Conservation (phyloP, 2,329 filamentous ascomycete species). For the Apiospora marii region DNA sequence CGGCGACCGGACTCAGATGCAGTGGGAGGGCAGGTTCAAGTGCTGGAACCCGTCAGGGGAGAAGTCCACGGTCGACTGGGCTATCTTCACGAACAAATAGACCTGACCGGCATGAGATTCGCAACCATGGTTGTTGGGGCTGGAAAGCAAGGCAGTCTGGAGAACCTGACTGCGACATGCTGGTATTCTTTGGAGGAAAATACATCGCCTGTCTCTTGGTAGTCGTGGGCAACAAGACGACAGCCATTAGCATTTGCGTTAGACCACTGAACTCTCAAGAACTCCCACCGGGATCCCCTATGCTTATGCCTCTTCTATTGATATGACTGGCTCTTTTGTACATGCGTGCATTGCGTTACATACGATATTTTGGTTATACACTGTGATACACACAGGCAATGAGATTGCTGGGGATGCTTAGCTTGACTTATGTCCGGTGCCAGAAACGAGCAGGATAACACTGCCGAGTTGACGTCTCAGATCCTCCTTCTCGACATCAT, state of each 20-base stretch:
- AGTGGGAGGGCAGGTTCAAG: constrained; percentile 23
- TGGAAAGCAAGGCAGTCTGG: neutral
- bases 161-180: neutral
- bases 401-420: neutral
- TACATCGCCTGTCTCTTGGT: neutral
- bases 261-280: too few relatives aligned
- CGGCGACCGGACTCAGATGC: neutral
- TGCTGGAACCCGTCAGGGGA: neutral
- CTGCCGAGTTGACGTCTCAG: constrained; percentile 87
- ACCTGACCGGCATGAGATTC: neutral
- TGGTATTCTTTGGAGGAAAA: neutral
- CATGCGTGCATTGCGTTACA: neutral
- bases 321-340: neutral
- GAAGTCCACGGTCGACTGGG: constrained; percentile 6
- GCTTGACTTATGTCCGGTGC: constrained; percentile 46
- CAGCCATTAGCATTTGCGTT: neutral
- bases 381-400: neutral
- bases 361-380: neutral
- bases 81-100: constrained; percentile 11
- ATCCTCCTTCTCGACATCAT: constrained; percentile 95
- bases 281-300: neutral
- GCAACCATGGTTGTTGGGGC: neutral
- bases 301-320: neutral
- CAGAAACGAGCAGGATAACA: constrained; percentile 81
- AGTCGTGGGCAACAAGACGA: neutral